Base-by-base conservation (phyloP, 202 grass and related monocot species). In the Thinopyrum obtusiflorum region DNA sequence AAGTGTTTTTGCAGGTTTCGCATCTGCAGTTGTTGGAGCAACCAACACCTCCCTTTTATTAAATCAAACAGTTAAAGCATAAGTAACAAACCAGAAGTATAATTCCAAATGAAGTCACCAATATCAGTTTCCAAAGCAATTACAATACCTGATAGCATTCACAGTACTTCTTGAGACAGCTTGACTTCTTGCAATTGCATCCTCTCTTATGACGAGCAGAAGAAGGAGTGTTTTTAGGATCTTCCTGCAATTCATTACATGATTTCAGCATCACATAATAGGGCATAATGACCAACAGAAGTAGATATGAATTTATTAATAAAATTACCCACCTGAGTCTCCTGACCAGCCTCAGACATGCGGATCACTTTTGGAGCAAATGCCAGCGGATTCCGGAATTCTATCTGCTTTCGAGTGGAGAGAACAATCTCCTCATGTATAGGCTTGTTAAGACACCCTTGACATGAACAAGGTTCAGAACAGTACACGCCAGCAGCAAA, bases 161-260 rank as follows among this genome's bases (percentile, higher is more conserved):
- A 67, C 96, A 98, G 68, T 98, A 98, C 80, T 98, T 98, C 91
- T 98, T 98, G 36, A 95, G 90, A 86, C 96, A 98, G 46, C 88
- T 98, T 69, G 96, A 98, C 55, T 95, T 98, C 79, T 98, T 98
- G 81, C 96, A 98, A 83, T 98, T 98, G 84, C 96, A 98, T 88
- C 96, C 96, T 86, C 93, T 92, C 87, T 95, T 98, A 81, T 98
- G 96, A 18, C 96, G 93, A 61, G 96, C 91, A 49, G 96, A 98
- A 83, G 96, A 89, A 49, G 96, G 96, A 77, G 96, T 98, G 51
- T 62, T 94, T 74, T 94, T 93, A 88, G 88, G 84, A 75, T 95
- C 93, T 82, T 95, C 96, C 91, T 98, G 72, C 85, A 84, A 88
- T 84, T 79, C 20, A 86, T 79, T 32, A 37, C 67, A 88, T 24